Base-by-base conservation (phyloP, 345 rosid species). In the Draba incana region DNA sequence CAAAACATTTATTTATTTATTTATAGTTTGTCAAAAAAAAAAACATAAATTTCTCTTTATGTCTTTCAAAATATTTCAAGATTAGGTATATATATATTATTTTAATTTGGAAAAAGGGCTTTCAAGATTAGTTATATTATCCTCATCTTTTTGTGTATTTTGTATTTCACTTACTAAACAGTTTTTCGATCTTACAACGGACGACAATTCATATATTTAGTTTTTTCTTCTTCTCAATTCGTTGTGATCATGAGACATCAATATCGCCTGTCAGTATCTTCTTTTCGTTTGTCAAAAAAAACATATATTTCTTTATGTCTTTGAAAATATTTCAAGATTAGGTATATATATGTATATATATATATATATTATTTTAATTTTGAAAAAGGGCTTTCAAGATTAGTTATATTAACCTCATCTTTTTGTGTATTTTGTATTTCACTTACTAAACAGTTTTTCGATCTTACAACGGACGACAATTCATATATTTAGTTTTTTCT, bases 241-340 rank as follows among this genome's bases (percentile, higher is more conserved):
- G 42, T 55, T 42, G 4, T 14, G 5, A 39, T 41, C 58, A 64
- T 47, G 64, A 55, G 33, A 48, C 28, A 72, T 72, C 70, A 57
- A 38, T 14, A 72, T 64, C 51, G 28, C 27, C 14, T 39, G 47
- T 65, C 47, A 62, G n/a, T 50, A 64, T 65, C 54, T 64, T 72
- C 31, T 0, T 65, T 72, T 20, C 0, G 20, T 20, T 20, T 20
- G 20, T 20, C n/a, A 20, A 0, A 20, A 20, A 20, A 20, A 20
- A 20, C 1, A 20, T 20, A 20, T 20, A 20, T 20, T 20, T 20
- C 20, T 20, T 20, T 20, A 20, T 20, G 30, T 27, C 30, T 66
- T 9, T 65, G 27, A 8, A 43, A 65, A 16, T 27, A 16, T 14
- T 39, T 5, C 27, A 27, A 16, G 30, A 15, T 52, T 8, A 20